These are phyloP conservation scores for Aristolochia contorta DNA, from an alignment of 164 flowering plant species.

Conservation along the genomic window DNA sequence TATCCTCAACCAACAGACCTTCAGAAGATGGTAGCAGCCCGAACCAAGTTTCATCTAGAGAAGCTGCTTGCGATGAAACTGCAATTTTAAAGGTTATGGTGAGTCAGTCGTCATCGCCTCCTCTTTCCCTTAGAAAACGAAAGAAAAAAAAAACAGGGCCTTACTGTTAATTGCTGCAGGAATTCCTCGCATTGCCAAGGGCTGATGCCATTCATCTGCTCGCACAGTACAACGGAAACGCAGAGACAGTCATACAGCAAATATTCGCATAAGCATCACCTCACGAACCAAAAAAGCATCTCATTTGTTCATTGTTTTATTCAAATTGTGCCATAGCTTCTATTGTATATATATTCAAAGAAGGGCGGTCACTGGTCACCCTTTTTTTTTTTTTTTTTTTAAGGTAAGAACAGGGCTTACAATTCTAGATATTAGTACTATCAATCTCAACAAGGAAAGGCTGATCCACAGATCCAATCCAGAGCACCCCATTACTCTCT, in stretches of 20 bases:
- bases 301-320: constrained; percentile 8
- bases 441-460: no score
- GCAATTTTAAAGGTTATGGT: constrained; percentile 99
- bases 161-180: constrained; percentile 40
- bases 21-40: constrained; percentile 77
- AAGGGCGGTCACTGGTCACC: no score
- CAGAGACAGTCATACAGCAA: constrained; percentile 92
- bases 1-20: constrained; percentile 46
- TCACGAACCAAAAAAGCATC: neutral
- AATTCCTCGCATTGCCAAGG: constrained; percentile 95
- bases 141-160: neutral
- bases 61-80: constrained; percentile 65
- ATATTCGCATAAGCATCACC: constrained; percentile 42
- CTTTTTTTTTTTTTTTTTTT: no score
- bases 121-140: neutral
- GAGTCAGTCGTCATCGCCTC: constrained; percentile 18
- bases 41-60: constrained; percentile 53
- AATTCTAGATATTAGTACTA: no score
- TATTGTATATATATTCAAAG: constrained; percentile 3
- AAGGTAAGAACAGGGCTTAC: no score
- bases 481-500: no score
- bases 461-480: no score
- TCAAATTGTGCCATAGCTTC: constrained; percentile 12
- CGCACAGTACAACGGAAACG: constrained; percentile 85
- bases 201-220: constrained; percentile 97